Conservation (phyloP, 2,329 filamentous ascomycete genomes). For the Sclerotinia borealis region DNA sequence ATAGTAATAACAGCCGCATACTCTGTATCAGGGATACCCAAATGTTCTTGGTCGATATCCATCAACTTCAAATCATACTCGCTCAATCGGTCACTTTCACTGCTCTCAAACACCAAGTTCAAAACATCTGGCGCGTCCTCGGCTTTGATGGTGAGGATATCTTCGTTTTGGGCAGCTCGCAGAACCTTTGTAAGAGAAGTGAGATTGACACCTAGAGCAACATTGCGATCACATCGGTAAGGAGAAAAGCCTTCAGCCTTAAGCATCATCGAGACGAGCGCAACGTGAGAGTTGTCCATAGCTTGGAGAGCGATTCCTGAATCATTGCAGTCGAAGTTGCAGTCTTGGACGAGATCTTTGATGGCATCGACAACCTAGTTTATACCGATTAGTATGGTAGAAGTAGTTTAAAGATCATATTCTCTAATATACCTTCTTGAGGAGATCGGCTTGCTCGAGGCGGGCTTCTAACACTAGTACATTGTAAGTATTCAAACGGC, state of each 20-base stretch:
- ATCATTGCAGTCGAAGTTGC: constrained; percentile 99
- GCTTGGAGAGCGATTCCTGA: constrained; percentile 95
- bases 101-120: constrained; percentile 92
- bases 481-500: constrained; percentile 3
- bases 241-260: constrained; percentile 91
- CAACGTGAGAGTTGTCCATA: constrained; percentile 99
- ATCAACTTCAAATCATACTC: constrained; percentile 99
- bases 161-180: constrained; percentile 87
- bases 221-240: constrained; percentile 98
- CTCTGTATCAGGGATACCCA: constrained; percentile 98
- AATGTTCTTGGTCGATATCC: constrained; percentile 99
- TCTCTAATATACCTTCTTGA: constrained; percentile 81
- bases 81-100: constrained; percentile 81
- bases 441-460: constrained; percentile 83
- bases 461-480: constrained; percentile 82
- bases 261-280: constrained; percentile 97
- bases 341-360: constrained; percentile 98
- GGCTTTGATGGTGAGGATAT: constrained; percentile 93
- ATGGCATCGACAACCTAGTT: constrained; percentile 90
- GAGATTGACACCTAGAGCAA: constrained; percentile 95
- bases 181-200: constrained; percentile 95
- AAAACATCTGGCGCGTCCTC: constrained; percentile 94
- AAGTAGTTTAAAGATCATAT: neutral
- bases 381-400: constrained; percentile 20
- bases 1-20: constrained; percentile 88